phyloP scores from a whole-genome alignment of 805 yeast genomes.

The Lachancea waltii region DNA sequence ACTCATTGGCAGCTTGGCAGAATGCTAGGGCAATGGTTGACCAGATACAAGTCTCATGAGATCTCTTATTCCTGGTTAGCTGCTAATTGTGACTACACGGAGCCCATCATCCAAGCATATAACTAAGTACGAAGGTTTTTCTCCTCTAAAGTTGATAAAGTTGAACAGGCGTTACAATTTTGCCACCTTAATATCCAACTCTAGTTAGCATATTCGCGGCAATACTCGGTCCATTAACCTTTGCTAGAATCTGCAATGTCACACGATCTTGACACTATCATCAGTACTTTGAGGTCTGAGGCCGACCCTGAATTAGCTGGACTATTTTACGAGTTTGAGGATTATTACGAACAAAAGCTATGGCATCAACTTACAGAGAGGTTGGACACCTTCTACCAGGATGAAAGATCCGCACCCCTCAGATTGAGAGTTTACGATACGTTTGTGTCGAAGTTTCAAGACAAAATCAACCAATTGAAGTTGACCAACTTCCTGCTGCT shows the following conservation, averaged over 20 bases:
- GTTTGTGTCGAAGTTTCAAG: slow-evolving; percentile 60
- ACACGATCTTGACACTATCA: slow-evolving; percentile 26
- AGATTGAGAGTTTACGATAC: slow-evolving; percentile 63
- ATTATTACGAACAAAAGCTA: slow-evolving; percentile 76
- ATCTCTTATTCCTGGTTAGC: too few relatives aligned
- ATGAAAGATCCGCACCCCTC: slow-evolving; percentile 45
- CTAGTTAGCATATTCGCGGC: neutral
- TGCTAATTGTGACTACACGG: too few relatives aligned
- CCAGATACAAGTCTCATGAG: slow-evolving; percentile 5
- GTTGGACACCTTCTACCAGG: slow-evolving; percentile 53
- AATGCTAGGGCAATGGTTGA: slow-evolving; percentile 27
- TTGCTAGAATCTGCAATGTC: slow-evolving; percentile 7
- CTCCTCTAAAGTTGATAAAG: neutral
- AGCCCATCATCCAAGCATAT: neutral
- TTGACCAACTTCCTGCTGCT: slow-evolving; percentile 66
- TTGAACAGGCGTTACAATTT: neutral
- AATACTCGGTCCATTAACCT: too few relatives aligned
- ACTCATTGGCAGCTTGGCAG: slow-evolving; percentile 36
- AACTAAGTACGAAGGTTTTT: neutral
- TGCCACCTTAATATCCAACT: slow-evolving; percentile 3
- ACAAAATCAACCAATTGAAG: slow-evolving; percentile 71
- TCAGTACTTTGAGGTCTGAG: slow-evolving; percentile 52
- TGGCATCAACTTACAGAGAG: slow-evolving; percentile 89
- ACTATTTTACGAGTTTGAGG: slow-evolving; percentile 53
- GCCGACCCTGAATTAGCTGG: slow-evolving; percentile 59